Evolutionary conservation across 1,284 basidiomycete species (phyloP).

Genomic region (Austropuccinia psidii): DNA sequence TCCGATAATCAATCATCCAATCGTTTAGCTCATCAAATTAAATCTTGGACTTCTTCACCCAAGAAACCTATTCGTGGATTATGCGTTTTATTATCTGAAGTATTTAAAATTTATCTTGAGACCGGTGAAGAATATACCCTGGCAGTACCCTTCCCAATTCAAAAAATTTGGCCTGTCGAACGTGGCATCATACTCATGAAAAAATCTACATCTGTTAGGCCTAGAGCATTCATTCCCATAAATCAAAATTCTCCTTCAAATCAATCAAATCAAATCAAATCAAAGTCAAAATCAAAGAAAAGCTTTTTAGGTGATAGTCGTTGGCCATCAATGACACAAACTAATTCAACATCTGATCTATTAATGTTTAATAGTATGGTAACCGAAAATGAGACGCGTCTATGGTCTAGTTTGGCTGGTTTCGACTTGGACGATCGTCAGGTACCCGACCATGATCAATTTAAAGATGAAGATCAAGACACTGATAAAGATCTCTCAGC

Average conservation of each 20-base stretch:
- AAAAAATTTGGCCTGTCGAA: constrained; percentile 65
- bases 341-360: constrained; percentile 66
- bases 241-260: constrained; percentile 60
- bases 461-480: constrained; percentile 20
- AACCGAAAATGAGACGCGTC: constrained; percentile 30
- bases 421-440: constrained; percentile 5
- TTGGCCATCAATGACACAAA: constrained; percentile 64
- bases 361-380: constrained; percentile 31
- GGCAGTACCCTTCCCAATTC: constrained; percentile 70
- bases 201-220: constrained; percentile 39
- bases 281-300: constrained; percentile 62
- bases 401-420: constrained; percentile 27
- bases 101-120: constrained; percentile 64
- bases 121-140: constrained; percentile 69
- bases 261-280: constrained; percentile 50
- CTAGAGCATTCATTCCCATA: constrained; percentile 42
- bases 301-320: constrained; percentile 59
- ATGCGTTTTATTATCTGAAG: constrained; percentile 68
- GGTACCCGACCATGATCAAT: background rate
- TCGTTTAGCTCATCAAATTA: constrained; percentile 9
- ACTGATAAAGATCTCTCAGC: constrained; percentile 28
- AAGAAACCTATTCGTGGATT: constrained; percentile 53
- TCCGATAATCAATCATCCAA: constrained; percentile 22
- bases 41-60: constrained; percentile 15
- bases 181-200: constrained; percentile 58